phyloP scores from a whole-genome alignment of 192 early-diverging fungal genomes.

The Coemansia sp. region DNA sequence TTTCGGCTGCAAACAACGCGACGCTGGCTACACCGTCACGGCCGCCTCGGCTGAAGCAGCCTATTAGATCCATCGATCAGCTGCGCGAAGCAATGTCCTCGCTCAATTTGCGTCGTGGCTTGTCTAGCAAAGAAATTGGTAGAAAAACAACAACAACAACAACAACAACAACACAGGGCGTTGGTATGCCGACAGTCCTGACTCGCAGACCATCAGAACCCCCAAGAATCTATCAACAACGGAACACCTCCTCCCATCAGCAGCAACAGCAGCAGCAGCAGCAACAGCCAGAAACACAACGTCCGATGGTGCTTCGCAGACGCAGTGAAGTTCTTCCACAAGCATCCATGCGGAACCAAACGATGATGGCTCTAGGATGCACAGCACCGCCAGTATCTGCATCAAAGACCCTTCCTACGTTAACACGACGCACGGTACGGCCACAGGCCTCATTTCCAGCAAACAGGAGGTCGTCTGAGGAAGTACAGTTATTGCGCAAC shows the following conservation, averaged over 20 bases:
- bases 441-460: background rate
- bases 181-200: background rate
- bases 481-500: background rate
- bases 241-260: too few relatives aligned
- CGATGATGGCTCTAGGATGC: background rate
- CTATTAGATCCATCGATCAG: constrained; percentile 1
- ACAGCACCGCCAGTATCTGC: background rate
- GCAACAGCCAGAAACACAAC: background rate
- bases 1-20: background rate
- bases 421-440: background rate
- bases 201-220: constrained; percentile 4
- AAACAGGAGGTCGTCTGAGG: background rate
- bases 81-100: constrained; percentile 1
- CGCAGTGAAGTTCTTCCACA: constrained; percentile 20
- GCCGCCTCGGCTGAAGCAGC: background rate
- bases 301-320: constrained; percentile 12
- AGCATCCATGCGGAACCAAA: background rate
- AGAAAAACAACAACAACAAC: background rate
- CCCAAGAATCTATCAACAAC: background rate
- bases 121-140: background rate
- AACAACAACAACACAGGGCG: background rate
- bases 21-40: background rate
- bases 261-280: constrained; percentile 3
- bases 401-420: background rate
- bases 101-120: background rate